phyloP scores from a whole-genome alignment of 208 protist genomes.

The Leishmania turanica region DNA sequence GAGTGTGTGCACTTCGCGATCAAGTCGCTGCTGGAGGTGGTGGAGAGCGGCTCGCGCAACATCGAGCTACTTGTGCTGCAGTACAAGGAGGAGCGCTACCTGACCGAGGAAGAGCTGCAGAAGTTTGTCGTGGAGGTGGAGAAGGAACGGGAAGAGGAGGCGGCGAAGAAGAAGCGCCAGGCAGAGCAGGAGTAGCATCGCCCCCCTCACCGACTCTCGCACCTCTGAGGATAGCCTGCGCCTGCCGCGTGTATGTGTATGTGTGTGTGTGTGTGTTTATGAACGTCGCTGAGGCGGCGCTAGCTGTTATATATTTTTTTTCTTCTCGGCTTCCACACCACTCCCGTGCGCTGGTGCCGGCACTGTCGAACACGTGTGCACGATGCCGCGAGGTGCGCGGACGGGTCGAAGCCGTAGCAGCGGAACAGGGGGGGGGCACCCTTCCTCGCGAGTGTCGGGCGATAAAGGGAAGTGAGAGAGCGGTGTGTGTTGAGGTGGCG shows the following conservation, averaged over 20 bases:
- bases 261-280: not conserved
- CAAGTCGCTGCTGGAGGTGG: slow-evolving; percentile 98
- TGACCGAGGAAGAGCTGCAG: slow-evolving; percentile 80
- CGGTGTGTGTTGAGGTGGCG: not conserved
- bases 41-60: slow-evolving; percentile 93
- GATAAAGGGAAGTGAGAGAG: not conserved
- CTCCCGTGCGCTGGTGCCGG: not conserved
- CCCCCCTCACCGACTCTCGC: not conserved
- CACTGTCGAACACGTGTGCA: not conserved
- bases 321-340: not conserved
- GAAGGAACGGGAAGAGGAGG: slow-evolving; percentile 90
- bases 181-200: slow-evolving; percentile 77
- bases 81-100: slow-evolving; percentile 62
- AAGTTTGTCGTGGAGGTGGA: slow-evolving; percentile 83
- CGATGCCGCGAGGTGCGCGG: not conserved
- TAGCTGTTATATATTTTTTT: not conserved
- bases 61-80: slow-evolving; percentile 89
- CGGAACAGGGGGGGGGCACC: not conserved
- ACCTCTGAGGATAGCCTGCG: not conserved
- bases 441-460: not conserved
- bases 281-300: not conserved
- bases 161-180: slow-evolving; percentile 74
- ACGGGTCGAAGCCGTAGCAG: not conserved
- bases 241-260: not conserved
- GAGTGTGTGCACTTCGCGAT: slow-evolving; percentile 98